phyloP scores from a whole-genome alignment of 2,329 filamentous ascomycete species.

The Erysiphe pulchra region DNA sequence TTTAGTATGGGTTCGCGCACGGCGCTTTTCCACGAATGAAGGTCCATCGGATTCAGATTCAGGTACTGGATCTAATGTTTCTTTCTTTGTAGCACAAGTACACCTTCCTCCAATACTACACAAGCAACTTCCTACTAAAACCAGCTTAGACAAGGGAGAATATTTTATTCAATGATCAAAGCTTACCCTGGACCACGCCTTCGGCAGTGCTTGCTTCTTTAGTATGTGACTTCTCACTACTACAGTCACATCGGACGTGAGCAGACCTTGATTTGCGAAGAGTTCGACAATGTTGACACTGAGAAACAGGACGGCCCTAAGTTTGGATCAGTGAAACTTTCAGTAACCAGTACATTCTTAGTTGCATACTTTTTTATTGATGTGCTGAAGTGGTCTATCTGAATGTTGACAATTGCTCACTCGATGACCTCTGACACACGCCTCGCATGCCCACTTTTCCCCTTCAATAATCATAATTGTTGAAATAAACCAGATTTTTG shows the following conservation, averaged over 20 bases:
- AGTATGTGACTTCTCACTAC: constrained; percentile 61
- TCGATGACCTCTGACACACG: constrained; percentile 85
- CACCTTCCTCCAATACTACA: constrained; percentile 44
- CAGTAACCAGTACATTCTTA: neutral
- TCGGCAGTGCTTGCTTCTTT: constrained; percentile 8
- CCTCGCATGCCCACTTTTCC: constrained; percentile 88
- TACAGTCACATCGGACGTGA: constrained; percentile 91
- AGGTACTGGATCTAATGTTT: constrained; percentile 34
- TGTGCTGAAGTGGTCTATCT: constrained; percentile 76
- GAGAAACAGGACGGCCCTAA: constrained; percentile 69
- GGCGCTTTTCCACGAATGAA: constrained; percentile 19
- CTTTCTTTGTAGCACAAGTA: constrained; percentile 38
- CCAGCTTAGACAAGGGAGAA: constrained; percentile 9
- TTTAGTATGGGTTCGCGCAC: constrained; percentile 33
- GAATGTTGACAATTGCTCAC: constrained; percentile 96
- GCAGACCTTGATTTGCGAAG: constrained; percentile 90
- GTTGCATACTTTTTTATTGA: constrained; percentile 51
- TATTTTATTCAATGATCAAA: constrained; percentile 5
- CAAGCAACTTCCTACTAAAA: constrained; percentile 34
- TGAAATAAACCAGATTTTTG: neutral
- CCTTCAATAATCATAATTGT: constrained; percentile 59
- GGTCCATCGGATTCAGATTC: constrained; percentile 34
- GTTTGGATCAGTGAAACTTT: neutral
- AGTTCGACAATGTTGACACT: constrained; percentile 89
- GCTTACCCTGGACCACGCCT: constrained; percentile 13